These are phyloP conservation scores for Bathelium albidoporum DNA, from an alignment of 495 filamentous ascomycete species.

Conservation along the genomic window DNA sequence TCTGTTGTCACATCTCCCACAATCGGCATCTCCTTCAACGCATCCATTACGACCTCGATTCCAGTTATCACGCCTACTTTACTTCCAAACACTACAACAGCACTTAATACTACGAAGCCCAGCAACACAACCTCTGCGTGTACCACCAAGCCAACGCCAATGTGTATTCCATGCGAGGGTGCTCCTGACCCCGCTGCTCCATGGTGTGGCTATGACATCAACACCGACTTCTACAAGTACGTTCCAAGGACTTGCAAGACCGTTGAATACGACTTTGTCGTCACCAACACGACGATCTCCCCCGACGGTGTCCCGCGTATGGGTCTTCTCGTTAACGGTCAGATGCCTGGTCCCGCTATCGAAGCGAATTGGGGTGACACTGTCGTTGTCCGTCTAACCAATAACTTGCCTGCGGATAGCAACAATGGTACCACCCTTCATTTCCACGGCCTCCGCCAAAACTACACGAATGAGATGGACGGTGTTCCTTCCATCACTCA, in stretches of 20 bases:
- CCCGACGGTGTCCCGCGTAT: constrained; percentile 28
- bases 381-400: constrained; percentile 26
- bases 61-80: neutral
- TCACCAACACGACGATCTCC: constrained; percentile 25
- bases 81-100: neutral
- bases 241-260: constrained; percentile 29
- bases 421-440: constrained; percentile 40
- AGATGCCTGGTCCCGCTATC: constrained; percentile 29
- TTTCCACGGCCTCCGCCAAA: constrained; percentile 43
- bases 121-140: constrained; percentile 4
- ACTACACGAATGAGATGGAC: constrained; percentile 36
- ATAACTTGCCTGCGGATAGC: constrained; percentile 15
- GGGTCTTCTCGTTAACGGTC: constrained; percentile 26
- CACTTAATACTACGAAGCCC: neutral
- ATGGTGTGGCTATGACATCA: constrained; percentile 28
- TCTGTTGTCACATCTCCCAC: neutral
- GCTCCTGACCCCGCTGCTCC: constrained; percentile 17
- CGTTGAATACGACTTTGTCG: constrained; percentile 23
- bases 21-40: neutral
- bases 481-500: constrained; percentile 37
- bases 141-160: constrained; percentile 12
- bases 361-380: constrained; percentile 33
- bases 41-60: neutral
- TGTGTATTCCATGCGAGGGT: constrained; percentile 29
- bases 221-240: constrained; percentile 26